A percentile compares a stretch with the other conserved stretches of the same genome.
Evolutionary conservation across 148 eudicot species (phyloP).

Genomic region (Rhododendron ovatum): DNA sequence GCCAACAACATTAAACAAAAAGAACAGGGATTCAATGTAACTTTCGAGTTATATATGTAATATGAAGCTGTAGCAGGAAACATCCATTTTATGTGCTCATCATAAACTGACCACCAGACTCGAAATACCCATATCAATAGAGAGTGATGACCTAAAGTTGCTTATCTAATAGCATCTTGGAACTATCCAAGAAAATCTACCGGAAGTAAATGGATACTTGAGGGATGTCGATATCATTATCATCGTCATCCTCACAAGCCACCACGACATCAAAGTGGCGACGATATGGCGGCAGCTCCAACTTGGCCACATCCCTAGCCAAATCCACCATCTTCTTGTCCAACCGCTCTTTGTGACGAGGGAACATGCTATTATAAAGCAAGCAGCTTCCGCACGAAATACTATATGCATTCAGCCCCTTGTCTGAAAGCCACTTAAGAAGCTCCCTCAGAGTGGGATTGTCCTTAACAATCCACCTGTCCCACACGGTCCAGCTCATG

Average conservation of each 20-base stretch:
- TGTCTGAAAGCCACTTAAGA: conserved; percentile 58
- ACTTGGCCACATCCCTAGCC: conserved; percentile 73
- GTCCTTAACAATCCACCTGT: conserved; percentile 64
- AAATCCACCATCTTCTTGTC: conserved; percentile 71
- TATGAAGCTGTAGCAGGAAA: background rate
- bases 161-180: background rate
- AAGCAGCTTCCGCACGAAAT: conserved; percentile 72
- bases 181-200: conserved; percentile 15
- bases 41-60: background rate
- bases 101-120: conserved; percentile 4
- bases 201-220: conserved; percentile 66
- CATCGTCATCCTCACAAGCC: conserved; percentile 87
- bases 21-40: background rate
- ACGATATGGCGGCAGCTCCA: conserved; percentile 74
- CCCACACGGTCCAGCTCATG: conserved; percentile 92
- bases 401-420: conserved; percentile 74
- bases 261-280: conserved; percentile 76
- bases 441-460: conserved; percentile 67
- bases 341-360: conserved; percentile 73
- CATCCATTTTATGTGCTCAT: conserved; percentile 4
- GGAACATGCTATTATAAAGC: conserved; percentile 82
- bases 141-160: background rate
- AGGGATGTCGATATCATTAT: conserved; percentile 73
- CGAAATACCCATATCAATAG: background rate
- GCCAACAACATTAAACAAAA: background rate